Percentiles rank a stretch among this genome's conserved stretches.
Evolutionary conservation across 345 rosid genomes (phyloP).

Genomic region (Moricandia arvensis): DNA sequence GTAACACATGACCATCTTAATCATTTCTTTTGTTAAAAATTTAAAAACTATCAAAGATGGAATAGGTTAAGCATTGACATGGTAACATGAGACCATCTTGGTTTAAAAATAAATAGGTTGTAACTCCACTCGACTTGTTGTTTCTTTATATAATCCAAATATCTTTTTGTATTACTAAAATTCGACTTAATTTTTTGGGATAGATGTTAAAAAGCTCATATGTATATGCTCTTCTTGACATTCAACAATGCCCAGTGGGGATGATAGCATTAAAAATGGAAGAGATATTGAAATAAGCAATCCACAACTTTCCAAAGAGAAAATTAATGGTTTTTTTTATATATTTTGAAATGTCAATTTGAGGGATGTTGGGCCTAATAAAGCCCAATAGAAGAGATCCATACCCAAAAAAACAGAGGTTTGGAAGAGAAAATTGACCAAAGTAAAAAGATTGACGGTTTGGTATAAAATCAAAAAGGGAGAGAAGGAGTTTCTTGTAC

Average conservation of each 20-base stretch:
- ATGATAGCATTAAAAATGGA: not conserved
- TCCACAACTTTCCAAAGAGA: not conserved
- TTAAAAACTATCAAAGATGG: too few relatives aligned
- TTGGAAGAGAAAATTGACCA: not conserved
- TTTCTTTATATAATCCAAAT: too few relatives aligned
- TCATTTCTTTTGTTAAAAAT: too few relatives aligned
- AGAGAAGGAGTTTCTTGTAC: not conserved
- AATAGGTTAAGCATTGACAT: too few relatives aligned
- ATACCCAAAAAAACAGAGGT: not conserved
- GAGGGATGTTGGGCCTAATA: not conserved
- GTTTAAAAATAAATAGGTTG: too few relatives aligned
- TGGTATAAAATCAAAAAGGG: not conserved
- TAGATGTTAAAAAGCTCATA: too few relatives aligned
- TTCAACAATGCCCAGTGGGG: not conserved
- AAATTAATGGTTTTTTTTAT: too few relatives aligned
- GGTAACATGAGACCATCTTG: too few relatives aligned
- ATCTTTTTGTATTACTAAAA: too few relatives aligned
- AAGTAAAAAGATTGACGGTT: not conserved
- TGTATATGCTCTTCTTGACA: not conserved
- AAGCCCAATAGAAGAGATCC: constrained; percentile 1
- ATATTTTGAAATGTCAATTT: not conserved
- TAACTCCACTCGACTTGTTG: too few relatives aligned
- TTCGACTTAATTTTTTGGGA: too few relatives aligned
- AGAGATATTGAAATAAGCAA: not conserved
- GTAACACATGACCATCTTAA: too few relatives aligned